A percentile compares a stretch with the other conserved stretches of the same genome.
These are phyloP conservation scores for Pythium coloratum DNA, from an alignment of 352 stramenopile species.

Conservation along the genomic window DNA sequence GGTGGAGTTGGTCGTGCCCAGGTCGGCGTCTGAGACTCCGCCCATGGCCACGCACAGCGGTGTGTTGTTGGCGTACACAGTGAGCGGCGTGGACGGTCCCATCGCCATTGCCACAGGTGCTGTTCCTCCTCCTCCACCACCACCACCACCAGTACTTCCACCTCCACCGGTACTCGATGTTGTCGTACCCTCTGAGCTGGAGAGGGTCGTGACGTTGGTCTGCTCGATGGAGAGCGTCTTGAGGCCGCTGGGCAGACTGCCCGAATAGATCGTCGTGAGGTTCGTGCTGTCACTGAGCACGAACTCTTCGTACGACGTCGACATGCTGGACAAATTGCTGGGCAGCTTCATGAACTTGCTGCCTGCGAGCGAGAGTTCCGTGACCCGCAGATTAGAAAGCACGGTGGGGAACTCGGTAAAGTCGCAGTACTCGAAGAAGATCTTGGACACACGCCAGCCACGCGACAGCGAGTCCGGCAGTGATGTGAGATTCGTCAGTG, in stretches of 20 bases:
- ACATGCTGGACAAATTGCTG: slow-evolving; percentile 5
- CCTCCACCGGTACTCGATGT: not conserved
- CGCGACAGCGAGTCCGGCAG: slow-evolving; percentile 12
- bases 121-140: not conserved
- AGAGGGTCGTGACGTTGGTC: slow-evolving; percentile 24
- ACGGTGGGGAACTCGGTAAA: slow-evolving; percentile 23
- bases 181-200: not conserved
- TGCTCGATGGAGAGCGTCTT: slow-evolving; percentile 34
- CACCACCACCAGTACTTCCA: not conserved
- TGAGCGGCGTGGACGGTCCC: slow-evolving; percentile 3
- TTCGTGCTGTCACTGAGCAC: slow-evolving; percentile 17
- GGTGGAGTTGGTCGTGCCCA: not conserved
- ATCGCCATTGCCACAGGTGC: not conserved
- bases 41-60: slow-evolving; percentile 27
- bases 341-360: slow-evolving; percentile 11
- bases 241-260: slow-evolving; percentile 8
- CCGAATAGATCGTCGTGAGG: slow-evolving; percentile 15
- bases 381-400: slow-evolving; percentile 11
- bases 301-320: slow-evolving; percentile 13
- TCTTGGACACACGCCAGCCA: slow-evolving; percentile 24
- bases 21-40: slow-evolving; percentile 10
- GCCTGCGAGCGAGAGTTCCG: slow-evolving; percentile 20
- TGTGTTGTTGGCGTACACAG: slow-evolving; percentile 37
- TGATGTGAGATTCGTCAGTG: slow-evolving; percentile 18
- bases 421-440: slow-evolving; percentile 26